Percentiles rank a stretch among this genome's conserved stretches.
phyloP scores from a whole-genome alignment of 768 basidiomycete genomes.

The Podaxis rugospora region DNA sequence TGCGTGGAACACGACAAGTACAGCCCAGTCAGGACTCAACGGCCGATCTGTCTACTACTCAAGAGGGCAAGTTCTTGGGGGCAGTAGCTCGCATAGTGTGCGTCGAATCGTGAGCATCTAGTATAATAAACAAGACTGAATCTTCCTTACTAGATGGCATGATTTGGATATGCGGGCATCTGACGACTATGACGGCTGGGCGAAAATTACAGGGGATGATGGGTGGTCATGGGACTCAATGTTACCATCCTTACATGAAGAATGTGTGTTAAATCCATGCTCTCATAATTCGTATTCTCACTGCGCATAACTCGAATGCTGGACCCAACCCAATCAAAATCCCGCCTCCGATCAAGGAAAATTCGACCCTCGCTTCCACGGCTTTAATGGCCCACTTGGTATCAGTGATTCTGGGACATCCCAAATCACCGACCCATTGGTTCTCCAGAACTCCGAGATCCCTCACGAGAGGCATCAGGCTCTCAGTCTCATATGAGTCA shows the following conservation, averaged over 20 bases:
- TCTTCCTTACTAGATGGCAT: conserved; percentile 15
- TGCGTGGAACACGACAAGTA: conserved; percentile 26
- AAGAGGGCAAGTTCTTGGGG: conserved; percentile 24
- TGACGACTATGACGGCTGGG: conserved; percentile 21
- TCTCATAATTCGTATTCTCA: too few relatives aligned
- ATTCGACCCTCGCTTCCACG: conserved; percentile 11
- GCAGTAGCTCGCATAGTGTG: conserved; percentile 22
- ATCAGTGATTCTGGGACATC: not conserved
- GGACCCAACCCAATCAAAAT: not conserved
- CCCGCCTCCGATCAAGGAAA: conserved; percentile 6
- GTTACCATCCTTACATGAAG: conserved; percentile 17
- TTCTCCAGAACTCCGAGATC: not conserved
- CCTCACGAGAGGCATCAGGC: too few relatives aligned
- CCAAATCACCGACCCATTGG: not conserved
- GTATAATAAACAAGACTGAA: not conserved
- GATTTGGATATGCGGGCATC: conserved; percentile 20
- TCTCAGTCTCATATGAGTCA: conserved; percentile 2
- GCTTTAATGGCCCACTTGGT: conserved; percentile 9
- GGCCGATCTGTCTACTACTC: conserved; percentile 17
- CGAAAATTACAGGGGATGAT: conserved; percentile 15
- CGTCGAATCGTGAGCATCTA: not conserved
- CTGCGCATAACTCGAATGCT: not conserved
- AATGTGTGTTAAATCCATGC: conserved; percentile 10
- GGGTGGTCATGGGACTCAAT: conserved; percentile 22
- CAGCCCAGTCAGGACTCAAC: conserved; percentile 20